These are phyloP conservation scores for Rhytidiadelphus loreus DNA, from an alignment of 225 moss, liverwort and hornwort species.

Conservation along the genomic window DNA sequence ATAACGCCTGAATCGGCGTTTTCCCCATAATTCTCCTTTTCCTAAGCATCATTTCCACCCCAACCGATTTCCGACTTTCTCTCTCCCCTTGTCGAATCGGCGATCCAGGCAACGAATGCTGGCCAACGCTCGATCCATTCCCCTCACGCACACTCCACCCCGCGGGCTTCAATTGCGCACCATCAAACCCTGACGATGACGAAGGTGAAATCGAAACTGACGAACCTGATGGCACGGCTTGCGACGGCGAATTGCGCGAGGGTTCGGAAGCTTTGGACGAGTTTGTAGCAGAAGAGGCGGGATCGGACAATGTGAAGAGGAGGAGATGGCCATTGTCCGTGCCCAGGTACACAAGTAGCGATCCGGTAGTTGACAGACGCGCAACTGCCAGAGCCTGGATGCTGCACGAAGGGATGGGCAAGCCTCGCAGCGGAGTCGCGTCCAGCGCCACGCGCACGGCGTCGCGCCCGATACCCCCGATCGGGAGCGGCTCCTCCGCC, in stretches of 20 bases:
- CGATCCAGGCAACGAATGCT: slow-evolving; percentile 7
- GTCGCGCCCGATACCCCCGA: slow-evolving; percentile 48
- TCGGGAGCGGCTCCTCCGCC: slow-evolving; percentile 28
- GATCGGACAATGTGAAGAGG: slow-evolving; percentile 65
- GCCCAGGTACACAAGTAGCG: slow-evolving; percentile 64
- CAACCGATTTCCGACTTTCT: not conserved
- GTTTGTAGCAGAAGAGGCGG: not conserved
- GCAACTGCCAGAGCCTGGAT: slow-evolving; percentile 63
- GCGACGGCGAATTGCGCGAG: not conserved
- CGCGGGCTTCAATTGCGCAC: slow-evolving; percentile 3
- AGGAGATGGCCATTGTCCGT: slow-evolving; percentile 89
- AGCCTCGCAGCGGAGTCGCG: slow-evolving; percentile 57
- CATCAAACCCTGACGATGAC: slow-evolving; percentile 12
- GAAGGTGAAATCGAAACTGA: not conserved
- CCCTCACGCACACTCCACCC: slow-evolving; percentile 4
- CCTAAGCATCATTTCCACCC: slow-evolving; percentile 52
- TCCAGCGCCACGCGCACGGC: slow-evolving; percentile 80
- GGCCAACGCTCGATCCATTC: slow-evolving; percentile 14
- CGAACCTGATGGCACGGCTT: not conserved
- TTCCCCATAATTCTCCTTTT: slow-evolving; percentile 63
- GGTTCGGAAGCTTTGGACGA: not conserved
- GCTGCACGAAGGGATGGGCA: slow-evolving; percentile 63
- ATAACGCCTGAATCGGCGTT: slow-evolving; percentile 67
- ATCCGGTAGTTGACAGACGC: slow-evolving; percentile 22
- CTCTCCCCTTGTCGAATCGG: slow-evolving; percentile 3